Percentiles rank a stretch among this genome's conserved stretches.
Conservation (phyloP, 202 grass and related monocot species). For the Schoenoplectus tabernaemontani region DNA sequence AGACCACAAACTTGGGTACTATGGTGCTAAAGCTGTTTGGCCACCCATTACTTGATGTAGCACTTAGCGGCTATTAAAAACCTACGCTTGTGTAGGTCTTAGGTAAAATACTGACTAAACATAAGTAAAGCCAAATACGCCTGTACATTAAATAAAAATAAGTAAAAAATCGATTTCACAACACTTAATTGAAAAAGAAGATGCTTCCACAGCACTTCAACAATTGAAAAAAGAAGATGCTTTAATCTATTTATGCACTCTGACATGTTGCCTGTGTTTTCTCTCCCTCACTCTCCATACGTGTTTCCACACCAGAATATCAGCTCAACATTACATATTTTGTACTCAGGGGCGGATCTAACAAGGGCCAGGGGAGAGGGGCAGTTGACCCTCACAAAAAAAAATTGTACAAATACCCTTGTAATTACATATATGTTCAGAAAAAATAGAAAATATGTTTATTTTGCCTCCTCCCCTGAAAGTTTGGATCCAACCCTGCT, state of each 20-base stretch:
- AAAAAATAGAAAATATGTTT: no score
- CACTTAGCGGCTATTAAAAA: neutral
- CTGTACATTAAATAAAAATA: neutral
- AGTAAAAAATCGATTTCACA: slow-evolving; percentile 34
- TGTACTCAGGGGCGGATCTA: no score
- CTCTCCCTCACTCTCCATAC: slow-evolving; percentile 6
- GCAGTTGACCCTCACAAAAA: no score
- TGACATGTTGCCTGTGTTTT: slow-evolving; percentile 45
- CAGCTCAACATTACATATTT: neutral
- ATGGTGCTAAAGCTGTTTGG: neutral
- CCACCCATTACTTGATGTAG: neutral
- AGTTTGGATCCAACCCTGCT: no score
- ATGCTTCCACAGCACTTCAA: slow-evolving; percentile 69
- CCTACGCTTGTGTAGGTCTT: no score
- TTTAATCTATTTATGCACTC: slow-evolving; percentile 57
- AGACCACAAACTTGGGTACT: neutral
- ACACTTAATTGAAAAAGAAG: no score
- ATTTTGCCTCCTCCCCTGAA: no score
- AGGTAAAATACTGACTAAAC: neutral
- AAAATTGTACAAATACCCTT: no score
- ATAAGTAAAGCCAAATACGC: neutral
- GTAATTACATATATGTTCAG: no score
- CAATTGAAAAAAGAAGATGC: slow-evolving; percentile 36
- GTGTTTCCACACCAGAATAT: neutral
- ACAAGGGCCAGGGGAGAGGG: no score